phyloP scores from a whole-genome alignment of 1,139 yeast genomes.

The Magnusiomyces sp. region DNA sequence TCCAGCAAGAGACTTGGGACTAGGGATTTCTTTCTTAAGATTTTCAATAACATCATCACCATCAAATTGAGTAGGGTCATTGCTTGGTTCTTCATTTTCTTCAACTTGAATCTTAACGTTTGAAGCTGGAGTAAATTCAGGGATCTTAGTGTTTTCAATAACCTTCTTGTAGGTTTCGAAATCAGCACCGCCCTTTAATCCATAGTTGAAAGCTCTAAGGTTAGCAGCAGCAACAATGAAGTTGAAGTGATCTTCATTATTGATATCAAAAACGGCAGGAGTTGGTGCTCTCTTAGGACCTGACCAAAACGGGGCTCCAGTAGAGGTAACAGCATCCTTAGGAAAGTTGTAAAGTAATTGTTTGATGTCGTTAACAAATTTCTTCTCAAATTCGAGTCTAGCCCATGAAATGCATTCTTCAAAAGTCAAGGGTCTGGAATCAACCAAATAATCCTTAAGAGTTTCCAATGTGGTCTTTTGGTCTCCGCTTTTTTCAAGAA shows the following conservation, averaged over 20 bases:
- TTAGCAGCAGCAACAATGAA: conserved; percentile 87
- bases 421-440: conserved; percentile 76
- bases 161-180: conserved; percentile 40
- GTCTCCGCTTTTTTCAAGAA: conserved; percentile 86
- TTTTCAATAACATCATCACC: conserved; percentile 43
- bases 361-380: conserved; percentile 74
- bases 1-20: conserved; percentile 83
- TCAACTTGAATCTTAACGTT: conserved; percentile 77
- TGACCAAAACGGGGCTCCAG: conserved; percentile 94
- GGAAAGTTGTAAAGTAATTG: conserved; percentile 88
- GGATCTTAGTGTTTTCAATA: conserved; percentile 48
- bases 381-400: conserved; percentile 74
- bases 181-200: conserved; percentile 48
- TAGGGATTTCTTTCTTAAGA: conserved; percentile 73
- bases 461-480: conserved; percentile 79
- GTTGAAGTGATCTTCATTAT: conserved; percentile 68
- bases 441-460: conserved; percentile 58
- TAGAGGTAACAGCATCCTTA: conserved; percentile 79
- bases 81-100: conserved; percentile 75
- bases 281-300: conserved; percentile 96
- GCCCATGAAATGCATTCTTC: conserved; percentile 97
- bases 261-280: conserved; percentile 67
- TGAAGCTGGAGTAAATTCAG: conserved; percentile 63
- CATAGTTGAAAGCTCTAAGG: conserved; percentile 82
- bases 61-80: conserved; percentile 18